A percentile compares a stretch with the other conserved stretches of the same genome.
phyloP scores from a whole-genome alignment of 768 basidiomycete genomes.

The Pleurotus ostreatus region DNA sequence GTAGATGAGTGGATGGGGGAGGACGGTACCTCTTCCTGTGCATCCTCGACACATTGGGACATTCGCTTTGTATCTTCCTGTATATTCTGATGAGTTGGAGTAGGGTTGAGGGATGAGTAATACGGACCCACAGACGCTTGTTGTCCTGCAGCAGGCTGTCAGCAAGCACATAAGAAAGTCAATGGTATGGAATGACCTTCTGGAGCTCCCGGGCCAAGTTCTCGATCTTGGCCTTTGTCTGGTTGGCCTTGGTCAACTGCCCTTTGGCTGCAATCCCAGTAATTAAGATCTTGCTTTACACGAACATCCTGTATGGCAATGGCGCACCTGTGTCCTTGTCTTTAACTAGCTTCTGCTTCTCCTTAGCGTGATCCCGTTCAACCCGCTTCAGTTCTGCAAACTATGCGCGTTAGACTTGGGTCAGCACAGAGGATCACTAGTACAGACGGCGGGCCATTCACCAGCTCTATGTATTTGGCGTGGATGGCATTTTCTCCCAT shows the following conservation, averaged over 20 bases:
- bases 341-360: constrained; percentile 86
- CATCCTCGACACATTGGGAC: constrained; percentile 77
- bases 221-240: constrained; percentile 88
- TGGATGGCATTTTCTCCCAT: constrained; percentile 82
- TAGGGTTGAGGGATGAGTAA: background rate
- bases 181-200: constrained; percentile 48
- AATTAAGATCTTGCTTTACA: constrained; percentile 3
- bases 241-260: constrained; percentile 83
- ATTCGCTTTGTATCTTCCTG: constrained; percentile 86
- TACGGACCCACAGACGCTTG: constrained; percentile 75
- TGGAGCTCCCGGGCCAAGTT: constrained; percentile 85
- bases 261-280: constrained; percentile 55
- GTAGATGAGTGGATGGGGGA: background rate
- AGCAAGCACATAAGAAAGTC: background rate
- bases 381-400: constrained; percentile 85
- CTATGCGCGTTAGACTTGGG: constrained; percentile 31
- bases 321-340: constrained; percentile 83
- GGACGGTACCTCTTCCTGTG: constrained; percentile 69
- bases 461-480: constrained; percentile 85
- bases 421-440: constrained; percentile 4
- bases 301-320: constrained; percentile 2
- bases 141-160: constrained; percentile 59
- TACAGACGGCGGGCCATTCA: constrained; percentile 32
- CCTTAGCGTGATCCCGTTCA: constrained; percentile 87
- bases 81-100: constrained; percentile 17